A percentile compares a stretch with the other conserved stretches of the same genome.
These are phyloP conservation scores for Geotrichum ghanense DNA, from an alignment of 805 yeast species.

Conservation along the genomic window DNA sequence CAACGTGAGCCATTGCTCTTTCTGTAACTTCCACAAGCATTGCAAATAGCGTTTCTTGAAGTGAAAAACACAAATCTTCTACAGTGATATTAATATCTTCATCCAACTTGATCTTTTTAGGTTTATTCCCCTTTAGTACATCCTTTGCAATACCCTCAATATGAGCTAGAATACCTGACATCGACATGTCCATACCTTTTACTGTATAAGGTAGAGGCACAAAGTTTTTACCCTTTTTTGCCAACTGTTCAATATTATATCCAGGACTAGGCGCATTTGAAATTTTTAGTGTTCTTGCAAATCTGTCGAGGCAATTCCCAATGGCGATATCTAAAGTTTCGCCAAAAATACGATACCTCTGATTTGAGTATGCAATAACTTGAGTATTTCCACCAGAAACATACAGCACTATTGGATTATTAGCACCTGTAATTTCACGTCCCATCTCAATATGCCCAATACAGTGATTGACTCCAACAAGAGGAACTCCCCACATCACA, in stretches of 20 bases:
- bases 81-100: slow-evolving; percentile 47
- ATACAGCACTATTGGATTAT: slow-evolving; percentile 91
- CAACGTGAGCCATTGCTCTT: slow-evolving; percentile 96
- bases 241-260: slow-evolving; percentile 90
- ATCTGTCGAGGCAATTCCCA: slow-evolving; percentile 92
- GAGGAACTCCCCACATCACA: slow-evolving; percentile 69
- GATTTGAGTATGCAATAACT: slow-evolving; percentile 91
- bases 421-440: slow-evolving; percentile 93
- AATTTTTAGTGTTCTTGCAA: slow-evolving; percentile 82
- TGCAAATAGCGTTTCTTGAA: slow-evolving; percentile 86
- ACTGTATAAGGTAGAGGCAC: slow-evolving; percentile 90
- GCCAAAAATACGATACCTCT: slow-evolving; percentile 95
- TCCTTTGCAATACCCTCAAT: slow-evolving; percentile 74
- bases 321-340: slow-evolving; percentile 96
- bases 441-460: slow-evolving; percentile 99
- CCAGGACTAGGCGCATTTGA: slow-evolving; percentile 97
- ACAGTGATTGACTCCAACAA: slow-evolving; percentile 95
- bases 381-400: slow-evolving; percentile 99
- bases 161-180: slow-evolving; percentile 89
- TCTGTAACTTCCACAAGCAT: slow-evolving; percentile 98
- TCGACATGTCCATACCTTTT: slow-evolving; percentile 95
- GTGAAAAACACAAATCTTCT: slow-evolving; percentile 83
- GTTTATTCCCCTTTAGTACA: slow-evolving; percentile 36
- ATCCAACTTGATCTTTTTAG: slow-evolving; percentile 16
- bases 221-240: slow-evolving; percentile 44